A percentile compares a stretch with the other conserved stretches of the same genome.
phyloP scores from a whole-genome alignment of 305 asterid species.

The Fraxinus dipetala region DNA sequence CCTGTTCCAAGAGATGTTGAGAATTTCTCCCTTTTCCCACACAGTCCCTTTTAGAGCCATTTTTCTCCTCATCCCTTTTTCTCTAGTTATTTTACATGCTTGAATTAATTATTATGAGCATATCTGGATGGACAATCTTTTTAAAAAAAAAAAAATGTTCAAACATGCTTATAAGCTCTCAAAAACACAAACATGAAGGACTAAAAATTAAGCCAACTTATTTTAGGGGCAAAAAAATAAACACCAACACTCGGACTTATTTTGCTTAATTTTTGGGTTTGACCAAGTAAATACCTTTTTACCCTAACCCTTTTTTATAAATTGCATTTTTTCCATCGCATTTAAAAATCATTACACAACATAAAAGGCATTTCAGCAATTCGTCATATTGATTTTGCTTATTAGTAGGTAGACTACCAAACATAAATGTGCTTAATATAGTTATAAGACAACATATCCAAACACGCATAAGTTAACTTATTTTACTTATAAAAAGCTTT shows the following conservation, averaged over 20 bases:
- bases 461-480: background rate
- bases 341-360: background rate
- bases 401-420: background rate
- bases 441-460: background rate
- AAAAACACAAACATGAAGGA: background rate
- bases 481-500: background rate
- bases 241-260: background rate
- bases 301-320: background rate
- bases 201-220: background rate
- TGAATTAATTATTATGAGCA: background rate
- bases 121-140: background rate
- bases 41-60: constrained; percentile 6
- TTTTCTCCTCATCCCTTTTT: background rate
- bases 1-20: constrained; percentile 12
- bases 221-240: background rate
- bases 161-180: background rate
- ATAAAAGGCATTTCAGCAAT: background rate
- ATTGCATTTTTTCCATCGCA: background rate
- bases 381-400: background rate
- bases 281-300: background rate
- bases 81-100: constrained; percentile 1
- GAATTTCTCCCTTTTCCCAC: background rate
- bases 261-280: background rate
- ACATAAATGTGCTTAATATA: background rate
- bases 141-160: background rate